Conservation (phyloP, 139 green algal genomes). For the Astrephomene gubernaculifera region DNA sequence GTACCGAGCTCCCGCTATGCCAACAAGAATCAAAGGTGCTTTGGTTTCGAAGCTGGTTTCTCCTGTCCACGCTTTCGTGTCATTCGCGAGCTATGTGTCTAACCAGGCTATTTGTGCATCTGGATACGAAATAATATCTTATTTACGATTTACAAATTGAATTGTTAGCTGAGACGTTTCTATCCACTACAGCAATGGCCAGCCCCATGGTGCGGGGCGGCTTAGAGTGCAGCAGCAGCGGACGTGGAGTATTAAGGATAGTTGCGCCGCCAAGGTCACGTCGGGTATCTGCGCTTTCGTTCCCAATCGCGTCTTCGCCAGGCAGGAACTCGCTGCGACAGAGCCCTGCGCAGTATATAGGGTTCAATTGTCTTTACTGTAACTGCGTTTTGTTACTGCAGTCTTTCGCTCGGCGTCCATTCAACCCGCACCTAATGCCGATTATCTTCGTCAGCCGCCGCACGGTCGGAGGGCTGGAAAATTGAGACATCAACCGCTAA, state of each 20-base stretch:
- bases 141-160: neutral
- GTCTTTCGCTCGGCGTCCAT: neutral
- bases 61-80: no score
- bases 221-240: conserved; percentile 27
- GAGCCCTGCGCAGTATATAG: neutral
- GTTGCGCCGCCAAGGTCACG: neutral
- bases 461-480: neutral
- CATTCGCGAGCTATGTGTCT: no score
- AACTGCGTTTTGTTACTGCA: neutral
- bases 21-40: no score
- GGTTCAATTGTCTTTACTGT: neutral
- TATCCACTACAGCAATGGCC: neutral
- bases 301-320: neutral
- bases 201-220: neutral
- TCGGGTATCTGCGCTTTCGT: neutral
- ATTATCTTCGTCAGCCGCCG: neutral
- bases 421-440: neutral
- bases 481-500: neutral
- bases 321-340: neutral
- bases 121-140: neutral
- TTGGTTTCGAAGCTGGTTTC: no score
- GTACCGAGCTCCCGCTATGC: no score
- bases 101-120: neutral
- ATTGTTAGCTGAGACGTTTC: neutral
- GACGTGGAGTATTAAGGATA: neutral